Evolutionary conservation across 2,329 filamentous ascomycete species (phyloP).

Genomic region (Fusarium euwallaceae): DNA sequence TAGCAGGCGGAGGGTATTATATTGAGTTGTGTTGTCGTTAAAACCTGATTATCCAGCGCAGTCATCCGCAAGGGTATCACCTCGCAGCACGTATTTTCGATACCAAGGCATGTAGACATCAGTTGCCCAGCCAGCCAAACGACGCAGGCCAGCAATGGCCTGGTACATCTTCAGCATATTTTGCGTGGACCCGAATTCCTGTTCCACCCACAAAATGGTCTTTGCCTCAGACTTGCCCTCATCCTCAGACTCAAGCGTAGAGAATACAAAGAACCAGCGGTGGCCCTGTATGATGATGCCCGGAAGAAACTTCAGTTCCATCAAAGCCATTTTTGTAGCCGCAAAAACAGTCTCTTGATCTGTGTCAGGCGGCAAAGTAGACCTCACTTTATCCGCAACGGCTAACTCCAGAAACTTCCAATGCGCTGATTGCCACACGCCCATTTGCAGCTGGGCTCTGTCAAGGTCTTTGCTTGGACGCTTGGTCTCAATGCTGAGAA

Average conservation of each 20-base stretch:
- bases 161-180: constrained; percentile 14
- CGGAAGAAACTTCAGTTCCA: not conserved
- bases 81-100: not conserved
- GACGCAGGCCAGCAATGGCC: constrained; percentile 19
- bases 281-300: not conserved
- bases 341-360: not conserved
- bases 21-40: not conserved
- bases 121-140: constrained; percentile 15
- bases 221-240: not conserved
- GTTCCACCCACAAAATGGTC: constrained; percentile 21
- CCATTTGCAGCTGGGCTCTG: not conserved
- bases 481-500: not conserved
- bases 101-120: constrained; percentile 24
- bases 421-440: not conserved
- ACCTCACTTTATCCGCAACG: not conserved
- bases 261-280: not conserved
- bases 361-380: not conserved
- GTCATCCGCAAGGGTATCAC: not conserved
- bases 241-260: constrained; percentile 10
- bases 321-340: not conserved
- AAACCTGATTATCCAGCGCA: not conserved
- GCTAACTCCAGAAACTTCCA: not conserved
- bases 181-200: constrained; percentile 17
- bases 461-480: not conserved
- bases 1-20: not conserved